Evolutionary conservation across 176 grass and related monocot species (phyloP), one percentile per base, ranked within the genome.

Genomic region (Lolium rigidum): DNA sequence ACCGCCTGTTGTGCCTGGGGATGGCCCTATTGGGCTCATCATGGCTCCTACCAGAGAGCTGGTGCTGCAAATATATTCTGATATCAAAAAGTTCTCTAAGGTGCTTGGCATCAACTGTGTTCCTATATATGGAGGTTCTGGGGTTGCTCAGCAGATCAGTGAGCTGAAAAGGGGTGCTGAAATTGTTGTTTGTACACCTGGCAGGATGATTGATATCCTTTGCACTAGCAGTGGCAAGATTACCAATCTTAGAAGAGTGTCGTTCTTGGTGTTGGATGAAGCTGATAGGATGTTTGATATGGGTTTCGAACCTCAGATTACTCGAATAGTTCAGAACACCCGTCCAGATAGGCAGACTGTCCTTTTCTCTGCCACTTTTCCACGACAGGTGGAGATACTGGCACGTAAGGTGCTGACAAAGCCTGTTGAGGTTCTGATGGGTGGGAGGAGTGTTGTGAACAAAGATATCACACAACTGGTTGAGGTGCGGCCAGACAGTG

Each of bases 261-360:
- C 97, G 8, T 98, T 94, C 60, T 93, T 98, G 69, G 97, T 98
- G 10, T 94, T 98, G 92, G 97, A 98, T 66, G 97, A 98, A 83
- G 97, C 97, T 44, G 97, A 98, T 91, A 90, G 97, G 79, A 98
- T 98, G 97, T 98, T 95, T 85, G 97, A 95, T 77, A 98, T 95
- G 93, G 97, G 97, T 79, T 98, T 98, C 74, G 97, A 98, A 58
- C 97, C 97, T 70, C 97, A 95, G 85, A 98, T 98, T 77, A 90
- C 92, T 70, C 83, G 93, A 35, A 91, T 98, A 60, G 92, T 98
- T 72, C 94, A 95, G 83, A 98, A 98, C 78, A 95, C 94, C 35
- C 82, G 92, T 24, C 92, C 97, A 6, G 86, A 95, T 86, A 87
- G 93, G 77, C 97, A 98, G 85, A 98, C 92, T 18, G 94, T 98